Base-by-base conservation (phyloP, 768 basidiomycete species). In the Tephrocybe sp. region DNA sequence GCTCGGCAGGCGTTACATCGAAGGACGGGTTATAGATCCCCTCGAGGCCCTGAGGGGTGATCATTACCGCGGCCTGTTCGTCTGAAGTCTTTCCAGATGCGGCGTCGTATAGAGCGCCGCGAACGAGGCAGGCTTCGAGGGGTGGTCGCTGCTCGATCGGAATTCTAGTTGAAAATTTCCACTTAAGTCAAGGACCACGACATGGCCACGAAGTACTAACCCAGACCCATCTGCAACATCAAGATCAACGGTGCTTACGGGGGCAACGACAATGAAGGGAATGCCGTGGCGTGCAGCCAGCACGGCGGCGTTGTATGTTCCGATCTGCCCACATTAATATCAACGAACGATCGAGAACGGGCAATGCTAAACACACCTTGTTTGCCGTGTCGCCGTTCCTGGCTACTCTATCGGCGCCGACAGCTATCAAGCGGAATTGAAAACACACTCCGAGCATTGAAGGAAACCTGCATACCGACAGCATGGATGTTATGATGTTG, bases 381-480 rank as follows among this genome's bases (percentile, higher is more conserved):
- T 98, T 98, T 14, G 96, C 96, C 1, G 96, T 98, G 71, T 98
- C 96, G 3, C 96, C 96, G 62, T 98, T 98, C 64, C 73, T 80
- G 1, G 93, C 91, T 58, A 98, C 85, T 52, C 93, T 76, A 65
- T 95, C 93, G 14, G 93, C 91, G 33, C 93, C 92, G 32, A 94
- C 93, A 48, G 77, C 90, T 89, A 56, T 48, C 25, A 34, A 17
- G 25, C 24, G 14, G 30, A 23, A 44, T 45, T 32, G n/a, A 36
- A 39, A 14, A 43, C 12, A 41, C 8, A 20, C 8, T 41, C 14
- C 23, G 15, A 33, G 3, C 32, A 42, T 14, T 32, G 9, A 37
- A 18, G 39, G 8, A 10, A 10, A 30, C 4, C 18, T 41, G 45
- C 84, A 58, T 55, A 90, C 88, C 83, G 48, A 94, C 84, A 23